Conservation (phyloP, 2,329 filamentous ascomycete species). For the Botrytis aclada region DNA sequence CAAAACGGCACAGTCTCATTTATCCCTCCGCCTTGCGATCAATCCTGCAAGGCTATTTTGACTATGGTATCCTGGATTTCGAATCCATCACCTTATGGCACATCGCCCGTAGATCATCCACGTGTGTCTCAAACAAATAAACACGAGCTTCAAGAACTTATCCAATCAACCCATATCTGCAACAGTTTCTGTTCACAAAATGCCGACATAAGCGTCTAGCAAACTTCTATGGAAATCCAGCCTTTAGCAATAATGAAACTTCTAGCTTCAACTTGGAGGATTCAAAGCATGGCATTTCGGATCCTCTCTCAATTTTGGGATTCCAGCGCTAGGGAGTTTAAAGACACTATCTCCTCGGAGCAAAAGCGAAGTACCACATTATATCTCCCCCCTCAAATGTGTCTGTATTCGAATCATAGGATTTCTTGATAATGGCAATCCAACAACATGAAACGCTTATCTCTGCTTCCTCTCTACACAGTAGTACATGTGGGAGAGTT, state of each 20-base stretch:
- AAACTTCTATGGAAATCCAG: neutral
- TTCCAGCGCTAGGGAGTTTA: neutral
- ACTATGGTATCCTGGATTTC: neutral
- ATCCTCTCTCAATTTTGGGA: neutral
- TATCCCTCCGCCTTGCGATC: neutral
- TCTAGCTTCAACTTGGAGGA: neutral
- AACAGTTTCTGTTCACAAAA: neutral
- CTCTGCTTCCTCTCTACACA: neutral
- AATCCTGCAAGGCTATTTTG: constrained; percentile 2
- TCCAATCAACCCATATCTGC: neutral
- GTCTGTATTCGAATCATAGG: neutral
- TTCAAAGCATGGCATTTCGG: neutral
- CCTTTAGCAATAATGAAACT: neutral
- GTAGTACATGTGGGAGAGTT: neutral
- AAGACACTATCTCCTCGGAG: neutral
- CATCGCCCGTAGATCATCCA: neutral
- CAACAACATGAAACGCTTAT: neutral
- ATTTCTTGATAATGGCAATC: neutral
- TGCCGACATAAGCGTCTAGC: neutral
- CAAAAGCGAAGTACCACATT: neutral
- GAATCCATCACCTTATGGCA: neutral
- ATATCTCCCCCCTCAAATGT: neutral
- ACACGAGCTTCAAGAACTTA: neutral
- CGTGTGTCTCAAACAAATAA: neutral
- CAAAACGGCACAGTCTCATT: neutral